Evolutionary conservation across 2,329 filamentous ascomycete genomes (phyloP).

Genomic region (Hypoxylon sp.): DNA sequence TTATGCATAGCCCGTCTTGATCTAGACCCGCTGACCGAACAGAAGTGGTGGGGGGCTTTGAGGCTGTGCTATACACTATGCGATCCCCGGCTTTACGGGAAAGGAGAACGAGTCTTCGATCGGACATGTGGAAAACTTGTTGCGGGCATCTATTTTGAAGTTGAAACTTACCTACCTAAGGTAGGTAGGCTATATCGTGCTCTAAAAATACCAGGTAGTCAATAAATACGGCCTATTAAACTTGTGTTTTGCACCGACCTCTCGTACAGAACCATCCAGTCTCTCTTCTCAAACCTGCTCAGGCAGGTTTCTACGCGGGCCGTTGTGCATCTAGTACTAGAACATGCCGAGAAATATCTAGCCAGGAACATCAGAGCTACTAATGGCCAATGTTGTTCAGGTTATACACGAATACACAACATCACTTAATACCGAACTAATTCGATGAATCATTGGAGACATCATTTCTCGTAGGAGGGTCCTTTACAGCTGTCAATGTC

Average conservation of each 20-base stretch:
- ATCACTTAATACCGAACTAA: neutral
- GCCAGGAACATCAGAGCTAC: conserved; percentile 29
- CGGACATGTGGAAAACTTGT: conserved; percentile 7
- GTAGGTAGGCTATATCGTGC: conserved; percentile 5
- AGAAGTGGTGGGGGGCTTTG: neutral
- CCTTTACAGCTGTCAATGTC: conserved; percentile 16
- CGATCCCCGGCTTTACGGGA: conserved; percentile 9
- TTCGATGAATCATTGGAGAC: neutral
- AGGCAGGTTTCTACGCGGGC: conserved; percentile 39
- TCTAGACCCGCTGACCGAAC: conserved; percentile 17
- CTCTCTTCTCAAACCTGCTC: neutral
- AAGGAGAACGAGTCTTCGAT: neutral
- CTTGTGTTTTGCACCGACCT: neutral
- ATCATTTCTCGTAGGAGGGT: neutral
- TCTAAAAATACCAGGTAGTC: neutral
- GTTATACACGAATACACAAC: neutral
- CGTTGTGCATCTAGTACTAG: conserved; percentile 33
- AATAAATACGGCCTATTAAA: conserved; percentile 1
- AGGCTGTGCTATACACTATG: conserved; percentile 19
- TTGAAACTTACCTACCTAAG: neutral
- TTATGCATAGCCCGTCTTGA: conserved; percentile 8
- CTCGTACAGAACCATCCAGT: conserved; percentile 4
- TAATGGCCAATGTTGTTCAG: neutral
- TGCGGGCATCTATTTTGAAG: conserved; percentile 1
- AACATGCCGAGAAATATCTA: conserved; percentile 31